These are phyloP conservation scores for Vickermania spadyakhi DNA, from an alignment of 208 protist genomes.

Conservation along the genomic window DNA sequence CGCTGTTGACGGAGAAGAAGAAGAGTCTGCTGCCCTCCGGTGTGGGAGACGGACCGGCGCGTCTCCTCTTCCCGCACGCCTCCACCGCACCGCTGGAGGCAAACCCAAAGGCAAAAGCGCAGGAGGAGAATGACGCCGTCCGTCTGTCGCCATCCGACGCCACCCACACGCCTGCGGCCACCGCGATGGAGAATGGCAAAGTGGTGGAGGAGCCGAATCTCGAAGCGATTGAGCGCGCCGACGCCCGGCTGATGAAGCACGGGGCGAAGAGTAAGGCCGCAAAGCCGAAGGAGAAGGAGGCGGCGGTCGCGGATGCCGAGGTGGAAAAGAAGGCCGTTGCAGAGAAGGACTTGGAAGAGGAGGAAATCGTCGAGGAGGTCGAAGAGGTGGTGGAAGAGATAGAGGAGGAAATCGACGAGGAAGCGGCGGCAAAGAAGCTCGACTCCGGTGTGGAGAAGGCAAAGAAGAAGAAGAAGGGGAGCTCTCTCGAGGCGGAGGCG, in stretches of 20 bases:
- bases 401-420: slow-evolving; percentile 7
- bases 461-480: no score
- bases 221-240: slow-evolving; percentile 8
- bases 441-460: neutral
- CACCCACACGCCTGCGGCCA: slow-evolving; percentile 1
- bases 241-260: slow-evolving; percentile 6
- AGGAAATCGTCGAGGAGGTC: neutral
- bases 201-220: neutral
- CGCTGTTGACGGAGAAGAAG: neutral
- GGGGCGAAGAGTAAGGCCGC: slow-evolving; percentile 1
- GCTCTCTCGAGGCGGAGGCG: neutral
- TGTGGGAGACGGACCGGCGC: neutral
- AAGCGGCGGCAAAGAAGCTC: neutral
- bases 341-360: slow-evolving; percentile 3
- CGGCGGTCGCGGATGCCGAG: slow-evolving; percentile 8
- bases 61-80: neutral
- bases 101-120: slow-evolving; percentile 9
- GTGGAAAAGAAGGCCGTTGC: slow-evolving; percentile 2
- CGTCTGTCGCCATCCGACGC: neutral
- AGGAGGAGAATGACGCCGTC: neutral
- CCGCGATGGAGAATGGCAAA: slow-evolving; percentile 7
- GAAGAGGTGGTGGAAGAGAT: slow-evolving; percentile 9
- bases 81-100: neutral
- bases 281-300: slow-evolving; percentile 5
- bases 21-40: no score